Evolutionary conservation across 2,329 filamentous ascomycete genomes (phyloP).

Genomic region (Pseudocercospora macadamiae): DNA sequence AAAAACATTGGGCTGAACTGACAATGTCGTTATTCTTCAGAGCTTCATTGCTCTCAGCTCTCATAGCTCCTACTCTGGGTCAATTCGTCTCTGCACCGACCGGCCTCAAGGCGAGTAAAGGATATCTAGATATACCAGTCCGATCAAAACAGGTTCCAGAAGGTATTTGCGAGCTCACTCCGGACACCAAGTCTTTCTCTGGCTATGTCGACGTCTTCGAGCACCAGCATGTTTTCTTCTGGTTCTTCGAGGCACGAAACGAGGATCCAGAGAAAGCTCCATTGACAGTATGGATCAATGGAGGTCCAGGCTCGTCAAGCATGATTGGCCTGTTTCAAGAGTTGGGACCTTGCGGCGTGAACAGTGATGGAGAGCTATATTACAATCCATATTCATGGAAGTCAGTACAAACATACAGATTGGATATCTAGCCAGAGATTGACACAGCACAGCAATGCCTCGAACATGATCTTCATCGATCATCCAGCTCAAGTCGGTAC

Average conservation of each 20-base stretch:
- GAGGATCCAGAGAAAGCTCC: slow-evolving; percentile 55
- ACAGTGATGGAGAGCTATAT: slow-evolving; percentile 49
- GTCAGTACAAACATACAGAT: slow-evolving; percentile 20
- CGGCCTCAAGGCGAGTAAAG: slow-evolving; percentile 48
- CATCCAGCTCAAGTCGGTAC: slow-evolving; percentile 52
- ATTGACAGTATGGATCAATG: slow-evolving; percentile 64
- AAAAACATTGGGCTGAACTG: background rate
- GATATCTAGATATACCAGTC: slow-evolving; percentile 55
- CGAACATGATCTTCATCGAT: slow-evolving; percentile 72
- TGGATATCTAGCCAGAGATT: background rate
- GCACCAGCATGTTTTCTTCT: slow-evolving; percentile 62
- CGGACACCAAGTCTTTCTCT: slow-evolving; percentile 54
- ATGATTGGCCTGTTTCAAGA: slow-evolving; percentile 60
- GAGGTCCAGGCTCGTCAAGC: slow-evolving; percentile 58
- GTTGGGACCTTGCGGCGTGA: slow-evolving; percentile 49
- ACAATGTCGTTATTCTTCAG: slow-evolving; percentile 12
- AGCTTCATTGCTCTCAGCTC: slow-evolving; percentile 10
- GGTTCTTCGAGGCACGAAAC: slow-evolving; percentile 64
- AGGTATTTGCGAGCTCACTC: slow-evolving; percentile 53
- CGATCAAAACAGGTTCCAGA: slow-evolving; percentile 60
- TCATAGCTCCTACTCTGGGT: slow-evolving; percentile 16
- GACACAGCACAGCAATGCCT: slow-evolving; percentile 47
- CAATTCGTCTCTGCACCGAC: slow-evolving; percentile 53
- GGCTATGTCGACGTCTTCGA: slow-evolving; percentile 39
- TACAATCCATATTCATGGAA: slow-evolving; percentile 68